Evolutionary conservation across 805 yeast genomes (phyloP), one percentile per base, ranked within the genome.

Genomic region (Clavispora asparagi): DNA sequence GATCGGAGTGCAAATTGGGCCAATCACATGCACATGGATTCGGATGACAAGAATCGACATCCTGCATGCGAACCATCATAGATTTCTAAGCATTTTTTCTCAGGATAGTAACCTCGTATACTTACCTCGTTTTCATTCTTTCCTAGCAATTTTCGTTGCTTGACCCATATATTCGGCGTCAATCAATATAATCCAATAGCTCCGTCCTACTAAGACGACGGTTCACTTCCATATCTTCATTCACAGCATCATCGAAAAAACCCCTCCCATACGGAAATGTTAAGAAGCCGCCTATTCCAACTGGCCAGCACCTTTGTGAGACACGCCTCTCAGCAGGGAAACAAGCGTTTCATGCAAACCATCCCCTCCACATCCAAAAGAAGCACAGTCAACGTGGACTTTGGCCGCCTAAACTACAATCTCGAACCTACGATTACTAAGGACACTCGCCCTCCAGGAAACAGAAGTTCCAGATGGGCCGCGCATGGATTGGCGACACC

Each of bases 391-490:
- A 39, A 14, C 27, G 48, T 49, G 14, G 44, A 40, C 35, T 51
- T 52, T 45, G 49, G 51, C 27, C 41, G 45, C 28, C 40, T 50
- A 23, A 42, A 42, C 27, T 41, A 40, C 31, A 36, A 45, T 11
- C 43, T 50, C 23, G 43, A 46, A 13, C 33, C 51, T n/a, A 47
- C 44, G 19, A 45, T 52, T 17, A 40, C 50, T 8, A 14, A 12
- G 19, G 44, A 13, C 19, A 17, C 12, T 7, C 39, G 16, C 16
- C 12, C 16, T 12, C 7, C 13, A 33, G 19, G 27, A 7, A 16
- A 14, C 31, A 23, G n/a, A 14, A 38, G 50, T 1, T 45, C 60
- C 33, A 65, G 61, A 43, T 68, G 73, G 73, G 54, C 69, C 7
- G 62, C 56, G 41, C 70, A 67, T 46, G 50, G 65, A 9, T 54